phyloP scores from a whole-genome alignment of 371 early-diverging fungal genomes.

The Nematocida sp. region DNA sequence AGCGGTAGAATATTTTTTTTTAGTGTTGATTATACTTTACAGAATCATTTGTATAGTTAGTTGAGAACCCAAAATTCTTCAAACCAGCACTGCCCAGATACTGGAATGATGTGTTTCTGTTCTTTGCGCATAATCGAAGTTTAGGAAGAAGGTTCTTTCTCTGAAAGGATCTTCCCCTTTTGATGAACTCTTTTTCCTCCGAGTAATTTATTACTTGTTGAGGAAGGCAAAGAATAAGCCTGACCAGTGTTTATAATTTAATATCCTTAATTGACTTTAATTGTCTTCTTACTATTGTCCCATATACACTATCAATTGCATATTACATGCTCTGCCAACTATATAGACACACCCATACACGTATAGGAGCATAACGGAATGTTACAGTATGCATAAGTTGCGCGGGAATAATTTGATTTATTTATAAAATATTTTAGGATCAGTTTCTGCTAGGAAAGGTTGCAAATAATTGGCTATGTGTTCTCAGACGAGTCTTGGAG shows the following conservation, averaged over 20 bases:
- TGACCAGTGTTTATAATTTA: constrained; percentile 56
- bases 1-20: constrained; percentile 19
- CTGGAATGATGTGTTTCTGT: constrained; percentile 47
- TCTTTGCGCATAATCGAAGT: constrained; percentile 48
- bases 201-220: constrained; percentile 47
- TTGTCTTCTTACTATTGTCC: too few relatives aligned
- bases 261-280: constrained; percentile 25
- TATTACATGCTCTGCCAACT: too few relatives aligned
- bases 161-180: constrained; percentile 2
- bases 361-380: too few relatives aligned
- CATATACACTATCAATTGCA: too few relatives aligned
- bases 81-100: constrained; percentile 43
- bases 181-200: constrained; percentile 44
- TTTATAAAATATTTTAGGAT: too few relatives aligned
- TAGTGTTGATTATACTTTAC: constrained; percentile 54
- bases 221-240: constrained; percentile 41
- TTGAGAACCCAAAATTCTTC: constrained; percentile 13
- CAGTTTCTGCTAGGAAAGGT: too few relatives aligned
- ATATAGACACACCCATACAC: too few relatives aligned
- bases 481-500: constrained; percentile 54
- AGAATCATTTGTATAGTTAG: constrained; percentile 59
- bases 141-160: not conserved
- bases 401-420: too few relatives aligned
- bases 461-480: too few relatives aligned
- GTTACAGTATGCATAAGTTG: too few relatives aligned